These are phyloP conservation scores for Trichoderma sp. DNA, from an alignment of 2,329 filamentous ascomycete species.

Conservation along the genomic window DNA sequence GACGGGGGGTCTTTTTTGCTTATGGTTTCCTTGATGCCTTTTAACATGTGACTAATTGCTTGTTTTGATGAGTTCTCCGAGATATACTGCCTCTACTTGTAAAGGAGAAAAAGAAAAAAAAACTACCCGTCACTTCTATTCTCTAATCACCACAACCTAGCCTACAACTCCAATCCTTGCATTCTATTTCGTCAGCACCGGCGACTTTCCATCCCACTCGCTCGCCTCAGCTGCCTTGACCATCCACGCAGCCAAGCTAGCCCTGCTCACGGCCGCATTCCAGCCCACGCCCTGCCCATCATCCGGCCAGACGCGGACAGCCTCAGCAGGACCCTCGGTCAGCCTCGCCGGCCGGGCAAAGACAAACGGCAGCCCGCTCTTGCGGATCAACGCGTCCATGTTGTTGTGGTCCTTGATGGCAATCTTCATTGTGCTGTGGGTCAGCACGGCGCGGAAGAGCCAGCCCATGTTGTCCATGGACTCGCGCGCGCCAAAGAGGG, in stretches of 20 bases:
- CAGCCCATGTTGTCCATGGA: constrained; percentile 47
- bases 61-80: neutral
- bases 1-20: neutral
- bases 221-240: constrained; percentile 45
- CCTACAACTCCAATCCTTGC: neutral
- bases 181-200: constrained; percentile 49
- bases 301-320: constrained; percentile 45
- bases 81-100: neutral
- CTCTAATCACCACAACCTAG: neutral
- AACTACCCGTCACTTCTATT: neutral
- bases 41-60: neutral
- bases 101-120: no score
- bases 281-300: constrained; percentile 46
- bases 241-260: constrained; percentile 49
- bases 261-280: constrained; percentile 41
- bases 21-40: neutral
- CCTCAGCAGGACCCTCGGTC: constrained; percentile 40
- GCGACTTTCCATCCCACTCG: constrained; percentile 46
- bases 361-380: constrained; percentile 38
- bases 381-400: constrained; percentile 46
- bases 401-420: constrained; percentile 51
- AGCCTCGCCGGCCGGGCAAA: constrained; percentile 49
- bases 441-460: constrained; percentile 48
- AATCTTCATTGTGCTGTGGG: constrained; percentile 46
- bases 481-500: constrained; percentile 50